phyloP scores from a whole-genome alignment of 2,329 filamentous ascomycete genomes.

The Penicillium sp. region DNA sequence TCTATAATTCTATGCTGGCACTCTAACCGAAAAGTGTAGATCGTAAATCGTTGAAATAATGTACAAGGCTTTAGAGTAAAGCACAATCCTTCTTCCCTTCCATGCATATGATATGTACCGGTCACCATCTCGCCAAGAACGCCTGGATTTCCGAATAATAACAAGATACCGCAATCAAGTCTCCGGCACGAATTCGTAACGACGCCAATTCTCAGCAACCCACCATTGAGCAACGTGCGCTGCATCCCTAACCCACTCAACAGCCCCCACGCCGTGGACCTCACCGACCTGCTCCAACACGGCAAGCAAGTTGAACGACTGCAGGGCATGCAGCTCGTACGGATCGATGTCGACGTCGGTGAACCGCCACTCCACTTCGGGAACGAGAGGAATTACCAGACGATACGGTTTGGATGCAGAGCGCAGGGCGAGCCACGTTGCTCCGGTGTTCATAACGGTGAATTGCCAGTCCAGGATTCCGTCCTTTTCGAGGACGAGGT shows the following conservation, averaged over 20 bases:
- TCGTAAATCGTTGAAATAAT: not conserved
- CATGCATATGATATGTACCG: not conserved
- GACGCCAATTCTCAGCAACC: slow-evolving; percentile 34
- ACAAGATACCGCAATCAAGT: not conserved
- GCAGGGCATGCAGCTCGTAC: slow-evolving; percentile 31
- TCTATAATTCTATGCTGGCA: too few relatives aligned
- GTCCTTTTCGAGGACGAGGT: slow-evolving; percentile 34
- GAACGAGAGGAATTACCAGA: slow-evolving; percentile 71
- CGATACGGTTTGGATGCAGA: slow-evolving; percentile 72
- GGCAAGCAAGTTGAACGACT: slow-evolving; percentile 31
- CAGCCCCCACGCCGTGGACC: slow-evolving; percentile 32
- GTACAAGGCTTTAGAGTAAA: not conserved
- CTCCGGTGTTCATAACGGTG: slow-evolving; percentile 36
- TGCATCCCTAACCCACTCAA: slow-evolving; percentile 37
- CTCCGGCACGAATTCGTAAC: slow-evolving; percentile 14
- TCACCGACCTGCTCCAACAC: slow-evolving; percentile 27
- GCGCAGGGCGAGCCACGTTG: slow-evolving; percentile 61
- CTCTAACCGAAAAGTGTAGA: too few relatives aligned
- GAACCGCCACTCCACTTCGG: slow-evolving; percentile 57
- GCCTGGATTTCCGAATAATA: not conserved
- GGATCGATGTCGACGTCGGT: slow-evolving; percentile 36
- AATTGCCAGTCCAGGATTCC: slow-evolving; percentile 38
- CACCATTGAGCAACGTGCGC: slow-evolving; percentile 40
- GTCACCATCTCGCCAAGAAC: not conserved
- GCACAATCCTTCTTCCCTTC: not conserved